A percentile compares a stretch with the other conserved stretches of the same genome.
Evolutionary conservation across 140 eudicot genomes (phyloP).

Genomic region (Anethum foeniculum): DNA sequence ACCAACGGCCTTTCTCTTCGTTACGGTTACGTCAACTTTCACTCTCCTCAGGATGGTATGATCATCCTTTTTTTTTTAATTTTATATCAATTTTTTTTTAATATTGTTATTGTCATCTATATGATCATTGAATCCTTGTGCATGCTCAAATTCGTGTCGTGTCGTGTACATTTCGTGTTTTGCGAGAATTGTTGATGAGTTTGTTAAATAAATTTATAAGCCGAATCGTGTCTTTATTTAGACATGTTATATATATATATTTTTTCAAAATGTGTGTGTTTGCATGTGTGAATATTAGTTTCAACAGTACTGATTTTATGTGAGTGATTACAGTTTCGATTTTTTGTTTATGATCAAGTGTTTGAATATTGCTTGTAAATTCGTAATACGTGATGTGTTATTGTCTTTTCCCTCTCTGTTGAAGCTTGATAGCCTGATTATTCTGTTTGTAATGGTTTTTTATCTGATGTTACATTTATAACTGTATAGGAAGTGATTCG

Average conservation of each 20-base stretch:
- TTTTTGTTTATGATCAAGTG: neutral
- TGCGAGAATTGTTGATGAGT: neutral
- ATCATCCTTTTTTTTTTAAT: neutral
- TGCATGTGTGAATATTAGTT: neutral
- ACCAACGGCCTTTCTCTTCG: constrained; percentile 64
- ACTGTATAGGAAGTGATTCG: neutral
- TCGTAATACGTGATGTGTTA: neutral
- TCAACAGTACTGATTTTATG: neutral
- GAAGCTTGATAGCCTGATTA: neutral
- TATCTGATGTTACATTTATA: neutral
- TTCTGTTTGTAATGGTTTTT: neutral
- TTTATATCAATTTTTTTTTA: neutral
- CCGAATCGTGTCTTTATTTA: neutral
- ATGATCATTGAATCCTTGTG: neutral
- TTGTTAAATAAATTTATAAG: neutral
- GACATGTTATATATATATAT: neutral
- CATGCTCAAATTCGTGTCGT: neutral
- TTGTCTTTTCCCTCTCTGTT: neutral
- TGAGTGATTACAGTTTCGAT: neutral
- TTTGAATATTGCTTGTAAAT: neutral
- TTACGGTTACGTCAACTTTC: constrained; percentile 81
- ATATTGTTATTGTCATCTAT: neutral
- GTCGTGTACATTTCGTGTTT: neutral
- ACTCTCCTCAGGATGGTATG: constrained; percentile 65
- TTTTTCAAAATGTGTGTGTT: neutral